These are phyloP conservation scores for Hyphopichia homilentoma DNA, from an alignment of 805 yeast species.

Conservation along the genomic window DNA sequence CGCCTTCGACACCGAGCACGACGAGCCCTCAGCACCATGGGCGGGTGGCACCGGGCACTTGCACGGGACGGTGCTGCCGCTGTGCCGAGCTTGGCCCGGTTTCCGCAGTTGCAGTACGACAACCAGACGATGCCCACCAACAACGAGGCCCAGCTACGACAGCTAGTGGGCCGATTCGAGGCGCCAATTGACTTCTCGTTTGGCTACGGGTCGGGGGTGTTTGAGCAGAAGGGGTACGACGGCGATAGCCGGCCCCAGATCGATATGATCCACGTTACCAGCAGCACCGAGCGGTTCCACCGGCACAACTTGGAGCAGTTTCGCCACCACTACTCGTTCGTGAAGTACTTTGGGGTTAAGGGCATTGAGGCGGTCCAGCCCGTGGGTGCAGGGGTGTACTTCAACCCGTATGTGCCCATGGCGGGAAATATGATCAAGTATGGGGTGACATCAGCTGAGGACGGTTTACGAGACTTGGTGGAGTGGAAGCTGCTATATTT, in stretches of 20 bases:
- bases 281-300: conserved; percentile 76
- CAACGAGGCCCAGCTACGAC: conserved; percentile 41
- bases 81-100: no score
- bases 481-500: conserved; percentile 84
- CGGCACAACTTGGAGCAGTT: conserved; percentile 59
- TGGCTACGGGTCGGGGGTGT: conserved; percentile 95
- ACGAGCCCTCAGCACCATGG: no score
- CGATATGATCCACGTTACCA: conserved; percentile 81
- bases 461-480: conserved; percentile 63
- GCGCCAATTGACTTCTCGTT: conserved; percentile 78
- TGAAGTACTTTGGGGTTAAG: conserved; percentile 57
- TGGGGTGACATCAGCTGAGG: conserved; percentile 72
- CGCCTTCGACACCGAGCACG: no score
- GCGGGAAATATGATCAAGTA: conserved; percentile 57
- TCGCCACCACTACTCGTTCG: conserved; percentile 74
- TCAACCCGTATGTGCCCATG: conserved; percentile 81
- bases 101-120: no score
- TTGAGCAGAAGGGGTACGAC: conserved; percentile 55
- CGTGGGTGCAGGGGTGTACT: conserved; percentile 86
- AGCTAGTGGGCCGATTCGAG: conserved; percentile 53
- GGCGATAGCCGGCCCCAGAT: conserved; percentile 55
- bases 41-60: no score
- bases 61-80: no score
- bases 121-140: conserved; percentile 52
- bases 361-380: conserved; percentile 57